Conservation (phyloP, 495 filamentous ascomycete genomes). For the Trypethelium eluteriae region DNA sequence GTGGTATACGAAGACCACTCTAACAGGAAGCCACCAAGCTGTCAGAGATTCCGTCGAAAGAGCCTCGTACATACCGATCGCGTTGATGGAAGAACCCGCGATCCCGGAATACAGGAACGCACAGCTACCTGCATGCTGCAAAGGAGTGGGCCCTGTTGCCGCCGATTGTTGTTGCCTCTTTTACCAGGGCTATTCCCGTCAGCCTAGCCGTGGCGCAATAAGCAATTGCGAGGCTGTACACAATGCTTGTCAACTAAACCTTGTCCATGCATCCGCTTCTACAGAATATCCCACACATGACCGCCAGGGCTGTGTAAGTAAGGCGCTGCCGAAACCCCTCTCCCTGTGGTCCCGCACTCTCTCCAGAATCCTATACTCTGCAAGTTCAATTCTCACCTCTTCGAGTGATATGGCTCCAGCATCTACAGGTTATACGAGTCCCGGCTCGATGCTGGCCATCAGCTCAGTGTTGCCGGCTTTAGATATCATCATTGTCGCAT, state of each 20-base stretch:
- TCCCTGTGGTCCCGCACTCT: background rate
- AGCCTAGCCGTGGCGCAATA: background rate
- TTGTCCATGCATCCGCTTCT: background rate
- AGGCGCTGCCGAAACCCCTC: background rate
- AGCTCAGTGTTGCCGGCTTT: background rate
- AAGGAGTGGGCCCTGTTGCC: background rate
- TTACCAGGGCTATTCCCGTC: background rate
- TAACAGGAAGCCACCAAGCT: background rate
- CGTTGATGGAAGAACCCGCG: background rate
- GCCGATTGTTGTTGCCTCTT: background rate
- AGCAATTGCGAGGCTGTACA: background rate
- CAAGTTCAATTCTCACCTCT: background rate
- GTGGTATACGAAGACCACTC: background rate
- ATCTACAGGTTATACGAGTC: background rate
- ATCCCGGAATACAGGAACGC: background rate
- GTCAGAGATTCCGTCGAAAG: background rate
- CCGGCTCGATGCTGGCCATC: conserved; percentile 2
- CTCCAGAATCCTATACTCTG: background rate
- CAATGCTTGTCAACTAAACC: background rate
- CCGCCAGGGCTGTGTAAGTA: background rate
- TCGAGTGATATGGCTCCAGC: background rate
- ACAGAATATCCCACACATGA: background rate
- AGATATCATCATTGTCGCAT: background rate
- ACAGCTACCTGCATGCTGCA: background rate
- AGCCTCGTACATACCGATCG: background rate